These are phyloP conservation scores for Talaromyces sp. DNA, from an alignment of 2,329 filamentous ascomycete species.

Conservation along the genomic window DNA sequence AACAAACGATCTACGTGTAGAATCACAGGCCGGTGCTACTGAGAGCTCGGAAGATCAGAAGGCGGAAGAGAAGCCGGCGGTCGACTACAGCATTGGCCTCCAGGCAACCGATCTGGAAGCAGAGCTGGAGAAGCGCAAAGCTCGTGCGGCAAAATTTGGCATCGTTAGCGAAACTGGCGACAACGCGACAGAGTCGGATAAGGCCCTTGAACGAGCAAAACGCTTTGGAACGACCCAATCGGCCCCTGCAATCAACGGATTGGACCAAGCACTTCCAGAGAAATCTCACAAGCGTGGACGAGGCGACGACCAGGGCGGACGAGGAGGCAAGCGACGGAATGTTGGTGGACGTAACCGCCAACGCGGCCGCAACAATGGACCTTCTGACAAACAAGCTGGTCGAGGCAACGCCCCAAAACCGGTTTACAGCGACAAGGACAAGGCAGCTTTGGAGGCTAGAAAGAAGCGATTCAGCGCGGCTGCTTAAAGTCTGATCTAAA, in stretches of 20 bases:
- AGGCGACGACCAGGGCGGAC: constrained; percentile 30
- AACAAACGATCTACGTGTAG: constrained; percentile 32
- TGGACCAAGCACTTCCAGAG: constrained; percentile 44
- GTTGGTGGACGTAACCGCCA: constrained; percentile 28
- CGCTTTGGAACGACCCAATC: constrained; percentile 35
- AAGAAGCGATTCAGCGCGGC: constrained; percentile 41
- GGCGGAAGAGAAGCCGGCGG: constrained; percentile 27
- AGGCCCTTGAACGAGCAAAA: constrained; percentile 41
- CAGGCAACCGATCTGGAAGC: constrained; percentile 39
- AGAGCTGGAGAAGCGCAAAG: constrained; percentile 44
- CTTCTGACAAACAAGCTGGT: constrained; percentile 7
- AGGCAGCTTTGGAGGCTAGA: constrained; percentile 39
- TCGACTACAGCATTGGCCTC: constrained; percentile 37
- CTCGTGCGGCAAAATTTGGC: constrained; percentile 45
- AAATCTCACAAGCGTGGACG: constrained; percentile 36
- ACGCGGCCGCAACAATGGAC: constrained; percentile 16
- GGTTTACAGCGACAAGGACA: constrained; percentile 36
- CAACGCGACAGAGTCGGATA: constrained; percentile 36
- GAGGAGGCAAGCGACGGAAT: constrained; percentile 38
- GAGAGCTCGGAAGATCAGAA: constrained; percentile 15
- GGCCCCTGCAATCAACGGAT: constrained; percentile 26
- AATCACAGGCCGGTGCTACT: constrained; percentile 19
- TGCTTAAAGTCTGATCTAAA: constrained; percentile 15
- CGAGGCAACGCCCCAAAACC: constrained; percentile 15
- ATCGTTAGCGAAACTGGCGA: constrained; percentile 35